phyloP scores from a whole-genome alignment of 305 asterid species.

The Fraxinus sp. region DNA sequence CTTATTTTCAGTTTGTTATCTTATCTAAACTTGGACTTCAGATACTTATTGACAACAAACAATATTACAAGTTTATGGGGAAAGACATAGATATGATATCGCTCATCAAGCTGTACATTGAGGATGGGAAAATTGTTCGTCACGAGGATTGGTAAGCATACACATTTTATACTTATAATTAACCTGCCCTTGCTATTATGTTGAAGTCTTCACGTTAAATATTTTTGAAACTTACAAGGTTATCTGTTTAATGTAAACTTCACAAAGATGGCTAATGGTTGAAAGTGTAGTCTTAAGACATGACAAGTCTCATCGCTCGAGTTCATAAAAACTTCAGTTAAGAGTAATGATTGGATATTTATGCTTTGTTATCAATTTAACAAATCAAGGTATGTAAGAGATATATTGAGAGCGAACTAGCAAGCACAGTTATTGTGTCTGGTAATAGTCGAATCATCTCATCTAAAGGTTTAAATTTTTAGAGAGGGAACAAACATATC shows the following conservation, averaged over 20 bases:
- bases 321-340: neutral
- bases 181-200: neutral
- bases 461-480: neutral
- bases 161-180: neutral
- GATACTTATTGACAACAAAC: constrained; percentile 78
- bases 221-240: neutral
- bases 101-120: constrained; percentile 66
- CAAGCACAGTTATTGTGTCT: neutral
- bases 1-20: neutral
- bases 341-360: neutral
- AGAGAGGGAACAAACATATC: neutral
- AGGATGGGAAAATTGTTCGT: constrained; percentile 69
- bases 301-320: neutral
- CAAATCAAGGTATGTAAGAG: neutral
- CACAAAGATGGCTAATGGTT: neutral
- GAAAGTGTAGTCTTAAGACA: neutral
- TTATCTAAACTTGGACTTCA: constrained; percentile 25
- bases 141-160: constrained; percentile 73
- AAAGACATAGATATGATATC: constrained; percentile 70
- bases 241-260: neutral
- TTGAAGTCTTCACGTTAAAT: neutral
- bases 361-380: neutral
- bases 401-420: neutral
- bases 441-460: neutral
- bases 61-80: constrained; percentile 74